These are phyloP conservation scores for Circinella minor DNA, from an alignment of 371 early-diverging fungal species.

Conservation along the genomic window DNA sequence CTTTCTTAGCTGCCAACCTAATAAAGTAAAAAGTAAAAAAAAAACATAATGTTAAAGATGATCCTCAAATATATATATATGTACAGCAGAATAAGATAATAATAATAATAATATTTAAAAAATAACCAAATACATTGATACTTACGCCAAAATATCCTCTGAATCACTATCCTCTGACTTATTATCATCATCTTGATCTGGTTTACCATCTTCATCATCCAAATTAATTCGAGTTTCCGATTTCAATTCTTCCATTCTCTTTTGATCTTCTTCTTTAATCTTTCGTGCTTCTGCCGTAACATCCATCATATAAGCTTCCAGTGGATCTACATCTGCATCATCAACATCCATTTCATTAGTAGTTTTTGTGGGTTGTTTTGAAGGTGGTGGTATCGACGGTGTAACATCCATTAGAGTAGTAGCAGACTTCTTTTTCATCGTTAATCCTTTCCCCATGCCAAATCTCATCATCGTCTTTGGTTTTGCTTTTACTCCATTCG, in stretches of 20 bases:
- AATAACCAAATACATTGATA: background rate
- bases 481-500: slow-evolving; percentile 18
- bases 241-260: slow-evolving; percentile 31
- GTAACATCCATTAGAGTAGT: background rate
- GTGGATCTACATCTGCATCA: slow-evolving; percentile 60
- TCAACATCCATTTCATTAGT: slow-evolving; percentile 31
- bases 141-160: slow-evolving; percentile 83
- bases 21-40: too few relatives aligned
- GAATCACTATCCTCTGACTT: slow-evolving; percentile 60
- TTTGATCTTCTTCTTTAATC: slow-evolving; percentile 70
- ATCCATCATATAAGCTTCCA: slow-evolving; percentile 89
- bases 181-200: slow-evolving; percentile 53
- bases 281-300: slow-evolving; percentile 77
- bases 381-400: background rate
- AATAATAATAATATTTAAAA: background rate
- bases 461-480: slow-evolving; percentile 45
- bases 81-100: background rate
- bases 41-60: background rate
- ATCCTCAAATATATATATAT: background rate
- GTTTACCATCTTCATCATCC: slow-evolving; percentile 34
- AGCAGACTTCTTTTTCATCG: slow-evolving; percentile 21
- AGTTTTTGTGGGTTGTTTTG: slow-evolving; percentile 17
- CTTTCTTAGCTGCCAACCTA: slow-evolving; percentile 77
- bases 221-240: slow-evolving; percentile 46
- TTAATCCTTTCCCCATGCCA: slow-evolving; percentile 37